phyloP scores from a whole-genome alignment of 2,329 filamentous ascomycete species.

The Aspergillus puulaauensis region DNA sequence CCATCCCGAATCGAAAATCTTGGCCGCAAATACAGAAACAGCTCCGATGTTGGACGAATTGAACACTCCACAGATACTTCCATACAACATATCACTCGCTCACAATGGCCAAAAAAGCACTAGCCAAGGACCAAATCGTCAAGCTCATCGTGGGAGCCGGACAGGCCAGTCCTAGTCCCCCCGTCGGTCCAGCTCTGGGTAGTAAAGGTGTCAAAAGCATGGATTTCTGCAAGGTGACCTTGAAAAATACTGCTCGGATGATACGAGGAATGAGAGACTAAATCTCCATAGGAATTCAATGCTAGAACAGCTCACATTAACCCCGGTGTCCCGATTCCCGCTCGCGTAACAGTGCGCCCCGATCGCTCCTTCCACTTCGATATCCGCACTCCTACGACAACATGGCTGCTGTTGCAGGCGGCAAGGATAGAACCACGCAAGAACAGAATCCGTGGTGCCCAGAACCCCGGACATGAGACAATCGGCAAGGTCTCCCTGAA shows the following conservation, averaged over 20 bases:
- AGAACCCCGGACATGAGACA: conserved; percentile 70
- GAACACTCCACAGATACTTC: not conserved
- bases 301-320: conserved; percentile 83
- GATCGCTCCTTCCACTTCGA: conserved; percentile 94
- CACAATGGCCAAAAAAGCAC: conserved; percentile 53
- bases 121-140: conserved; percentile 71
- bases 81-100: not conserved
- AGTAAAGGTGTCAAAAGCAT: conserved; percentile 98
- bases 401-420: conserved; percentile 81
- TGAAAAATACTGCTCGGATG: not conserved
- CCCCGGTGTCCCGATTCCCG: conserved; percentile 81
- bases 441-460: conserved; percentile 72
- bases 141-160: conserved; percentile 97
- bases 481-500: conserved; percentile 89
- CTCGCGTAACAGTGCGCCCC: conserved; percentile 85
- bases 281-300: conserved; percentile 78
- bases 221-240: conserved; percentile 82
- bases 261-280: not conserved
- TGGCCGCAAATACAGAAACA: conserved; percentile 12
- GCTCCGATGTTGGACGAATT: not conserved
- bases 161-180: conserved; percentile 90
- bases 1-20: conserved; percentile 18
- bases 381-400: conserved; percentile 89
- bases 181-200: conserved; percentile 92
- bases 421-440: conserved; percentile 71